These are phyloP conservation scores for Euryodendron excelsum DNA, from an alignment of 148 eudicot genomes.

Conservation along the genomic window DNA sequence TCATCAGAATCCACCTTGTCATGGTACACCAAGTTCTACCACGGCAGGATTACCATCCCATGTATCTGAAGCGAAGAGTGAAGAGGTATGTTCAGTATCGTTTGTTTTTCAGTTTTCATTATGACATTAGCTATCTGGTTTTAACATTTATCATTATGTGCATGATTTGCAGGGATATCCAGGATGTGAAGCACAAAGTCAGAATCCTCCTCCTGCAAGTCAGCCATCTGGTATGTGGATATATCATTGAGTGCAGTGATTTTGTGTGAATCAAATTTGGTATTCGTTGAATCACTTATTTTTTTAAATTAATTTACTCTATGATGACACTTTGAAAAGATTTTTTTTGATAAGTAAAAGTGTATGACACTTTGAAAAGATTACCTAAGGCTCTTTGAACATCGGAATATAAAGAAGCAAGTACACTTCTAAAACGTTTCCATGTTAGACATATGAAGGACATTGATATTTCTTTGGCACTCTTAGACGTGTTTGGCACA, in stretches of 20 bases:
- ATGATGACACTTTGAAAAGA: neutral
- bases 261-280: neutral
- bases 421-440: neutral
- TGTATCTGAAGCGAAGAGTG: constrained; percentile 36
- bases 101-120: neutral
- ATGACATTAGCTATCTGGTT: neutral
- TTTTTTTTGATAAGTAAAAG: too few species aligned
- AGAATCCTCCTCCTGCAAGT: constrained; percentile 34
- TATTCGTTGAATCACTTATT: neutral
- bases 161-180: constrained; percentile 41
- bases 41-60: constrained; percentile 35
- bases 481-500: neutral
- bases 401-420: too few species aligned
- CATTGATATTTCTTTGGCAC: neutral
- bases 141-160: neutral
- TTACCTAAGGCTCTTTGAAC: neutral
- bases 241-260: neutral
- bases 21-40: constrained; percentile 28
- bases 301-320: neutral
- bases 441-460: neutral
- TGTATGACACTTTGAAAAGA: neutral
- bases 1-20: constrained; percentile 33
- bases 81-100: constrained; percentile 51
- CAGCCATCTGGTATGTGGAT: constrained; percentile 36
- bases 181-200: constrained; percentile 39